phyloP scores from a whole-genome alignment of 2,329 filamentous ascomycete species.

The Claviceps purpurea region DNA sequence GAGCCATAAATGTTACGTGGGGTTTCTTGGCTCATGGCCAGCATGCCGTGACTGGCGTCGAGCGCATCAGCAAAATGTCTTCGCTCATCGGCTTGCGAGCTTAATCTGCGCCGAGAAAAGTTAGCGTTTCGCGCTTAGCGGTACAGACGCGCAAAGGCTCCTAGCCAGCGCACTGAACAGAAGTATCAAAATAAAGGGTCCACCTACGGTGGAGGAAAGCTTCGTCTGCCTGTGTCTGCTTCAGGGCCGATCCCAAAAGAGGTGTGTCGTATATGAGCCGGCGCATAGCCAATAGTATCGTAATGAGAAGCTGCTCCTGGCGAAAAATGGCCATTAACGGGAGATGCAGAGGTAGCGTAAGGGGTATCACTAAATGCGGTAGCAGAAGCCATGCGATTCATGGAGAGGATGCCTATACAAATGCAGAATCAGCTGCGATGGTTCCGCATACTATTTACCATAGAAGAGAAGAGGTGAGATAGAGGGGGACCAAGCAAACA shows the following conservation, averaged over 20 bases:
- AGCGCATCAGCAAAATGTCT: conserved; percentile 76
- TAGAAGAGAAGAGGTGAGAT: background rate
- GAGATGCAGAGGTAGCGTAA: conserved; percentile 54
- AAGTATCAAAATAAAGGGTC: background rate
- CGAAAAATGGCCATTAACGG: conserved; percentile 51
- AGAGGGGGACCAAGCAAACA: background rate
- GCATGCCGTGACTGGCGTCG: conserved; percentile 87
- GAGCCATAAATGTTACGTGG: conserved; percentile 79
- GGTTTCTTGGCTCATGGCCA: conserved; percentile 91
- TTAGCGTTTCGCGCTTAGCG: background rate
- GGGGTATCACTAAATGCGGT: conserved; percentile 59
- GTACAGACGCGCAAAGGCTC: too few species aligned
- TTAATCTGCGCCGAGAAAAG: conserved; percentile 19
- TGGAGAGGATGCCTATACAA: conserved; percentile 55
- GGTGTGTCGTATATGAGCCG: conserved; percentile 44
- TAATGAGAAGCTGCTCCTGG: conserved; percentile 54
- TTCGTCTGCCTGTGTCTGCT: conserved; percentile 47
- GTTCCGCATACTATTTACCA: background rate
- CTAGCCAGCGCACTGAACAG: background rate
- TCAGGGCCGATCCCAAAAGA: conserved; percentile 44
- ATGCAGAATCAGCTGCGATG: conserved; percentile 39
- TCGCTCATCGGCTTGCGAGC: conserved; percentile 41
- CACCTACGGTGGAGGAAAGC: conserved; percentile 70
- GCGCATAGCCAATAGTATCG: conserved; percentile 63
- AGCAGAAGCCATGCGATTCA: conserved; percentile 49